These are phyloP conservation scores for Diphasiastrum complanatum DNA, from an alignment of 83 land plant genomes.

Conservation along the genomic window DNA sequence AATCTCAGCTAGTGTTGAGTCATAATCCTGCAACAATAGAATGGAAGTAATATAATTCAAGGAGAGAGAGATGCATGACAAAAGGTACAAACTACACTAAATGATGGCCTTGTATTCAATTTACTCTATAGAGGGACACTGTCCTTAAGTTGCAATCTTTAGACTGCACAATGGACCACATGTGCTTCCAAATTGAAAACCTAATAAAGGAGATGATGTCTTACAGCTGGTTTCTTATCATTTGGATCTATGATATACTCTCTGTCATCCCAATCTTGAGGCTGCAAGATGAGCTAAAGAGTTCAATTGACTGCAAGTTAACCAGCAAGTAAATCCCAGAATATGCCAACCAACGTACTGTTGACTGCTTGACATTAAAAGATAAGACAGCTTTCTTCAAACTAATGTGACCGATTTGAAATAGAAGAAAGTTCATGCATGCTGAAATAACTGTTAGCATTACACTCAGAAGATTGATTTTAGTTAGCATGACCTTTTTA, in stretches of 20 bases:
- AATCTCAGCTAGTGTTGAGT: slow-evolving; percentile 59
- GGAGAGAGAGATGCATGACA: background rate
- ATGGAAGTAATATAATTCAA: background rate
- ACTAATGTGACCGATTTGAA: no score
- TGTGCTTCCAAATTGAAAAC: background rate
- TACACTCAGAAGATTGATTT: slow-evolving; percentile 1
- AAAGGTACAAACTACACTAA: background rate
- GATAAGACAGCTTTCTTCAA: no score
- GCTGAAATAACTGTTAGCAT: background rate
- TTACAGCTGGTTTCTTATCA: slow-evolving; percentile 72
- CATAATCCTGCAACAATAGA: slow-evolving; percentile 55
- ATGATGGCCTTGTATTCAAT: background rate
- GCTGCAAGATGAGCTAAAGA: slow-evolving; percentile 35
- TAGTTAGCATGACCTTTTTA: slow-evolving; percentile 50
- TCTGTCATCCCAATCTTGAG: slow-evolving; percentile 77
- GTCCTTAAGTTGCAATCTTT: background rate
- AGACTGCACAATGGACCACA: background rate
- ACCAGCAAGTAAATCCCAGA: background rate
- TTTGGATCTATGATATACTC: slow-evolving; percentile 73
- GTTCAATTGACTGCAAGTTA: slow-evolving; percentile 3
- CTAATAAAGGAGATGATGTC: no score
- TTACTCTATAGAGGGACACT: background rate
- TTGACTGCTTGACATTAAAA: no score
- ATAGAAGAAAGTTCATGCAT: no score
- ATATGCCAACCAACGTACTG: background rate